Evolutionary conservation across 495 filamentous ascomycete species (phyloP).

Genomic region (Penicillium salamii): DNA sequence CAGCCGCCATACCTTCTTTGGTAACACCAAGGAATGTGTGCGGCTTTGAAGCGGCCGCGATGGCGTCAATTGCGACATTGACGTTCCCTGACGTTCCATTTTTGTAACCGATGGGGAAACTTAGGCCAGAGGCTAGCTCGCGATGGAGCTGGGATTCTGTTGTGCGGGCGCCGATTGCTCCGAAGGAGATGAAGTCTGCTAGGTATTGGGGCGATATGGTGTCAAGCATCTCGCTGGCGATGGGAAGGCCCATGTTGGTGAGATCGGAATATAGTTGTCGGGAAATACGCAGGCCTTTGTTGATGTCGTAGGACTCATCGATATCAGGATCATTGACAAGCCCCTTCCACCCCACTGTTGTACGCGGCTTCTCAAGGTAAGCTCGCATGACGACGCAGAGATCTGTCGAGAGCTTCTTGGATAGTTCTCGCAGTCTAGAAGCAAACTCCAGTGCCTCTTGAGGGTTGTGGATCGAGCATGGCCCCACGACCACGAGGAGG

Average conservation of each 20-base stretch:
- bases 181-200: conserved; percentile 90
- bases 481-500: conserved; percentile 89
- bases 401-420: conserved; percentile 73
- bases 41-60: conserved; percentile 82
- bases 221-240: conserved; percentile 96
- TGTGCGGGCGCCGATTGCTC: conserved; percentile 92
- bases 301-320: conserved; percentile 96
- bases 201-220: conserved; percentile 96
- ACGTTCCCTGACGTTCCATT: conserved; percentile 95
- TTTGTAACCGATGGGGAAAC: conserved; percentile 98
- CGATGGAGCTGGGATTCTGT: conserved; percentile 95
- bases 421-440: conserved; percentile 66
- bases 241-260: conserved; percentile 81
- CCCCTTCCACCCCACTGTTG: conserved; percentile 99
- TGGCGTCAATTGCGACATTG: conserved; percentile 92
- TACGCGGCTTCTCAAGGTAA: conserved; percentile 98
- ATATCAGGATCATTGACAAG: conserved; percentile 99
- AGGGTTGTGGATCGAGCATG: conserved; percentile 97
- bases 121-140: conserved; percentile 93
- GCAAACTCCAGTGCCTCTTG: conserved; percentile 84
- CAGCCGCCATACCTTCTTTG: conserved; percentile 95
- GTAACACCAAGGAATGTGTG: conserved; percentile 99
- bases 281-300: conserved; percentile 90
- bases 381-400: conserved; percentile 94
- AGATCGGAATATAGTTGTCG: conserved; percentile 88